phyloP scores from a whole-genome alignment of 768 basidiomycete genomes.

The Hydnum rufescens region DNA sequence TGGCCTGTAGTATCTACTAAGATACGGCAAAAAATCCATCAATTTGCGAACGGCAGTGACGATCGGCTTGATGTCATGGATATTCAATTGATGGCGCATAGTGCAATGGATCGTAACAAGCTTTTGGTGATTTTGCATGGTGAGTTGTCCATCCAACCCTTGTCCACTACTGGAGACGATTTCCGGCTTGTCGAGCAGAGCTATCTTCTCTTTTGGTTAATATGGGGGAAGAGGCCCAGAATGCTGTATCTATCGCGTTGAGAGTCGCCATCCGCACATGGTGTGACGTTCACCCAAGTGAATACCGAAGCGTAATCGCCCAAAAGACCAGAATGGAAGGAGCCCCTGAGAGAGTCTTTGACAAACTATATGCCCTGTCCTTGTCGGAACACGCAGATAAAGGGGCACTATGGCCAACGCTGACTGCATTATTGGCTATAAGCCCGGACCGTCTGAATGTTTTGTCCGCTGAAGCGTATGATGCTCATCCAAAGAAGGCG shows the following conservation, averaged over 20 bases:
- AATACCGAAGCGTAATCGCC: slow-evolving; percentile 55
- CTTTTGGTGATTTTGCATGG: slow-evolving; percentile 55
- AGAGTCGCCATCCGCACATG: slow-evolving; percentile 78
- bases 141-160: slow-evolving; percentile 17
- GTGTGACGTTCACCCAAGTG: slow-evolving; percentile 57
- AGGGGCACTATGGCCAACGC: slow-evolving; percentile 57
- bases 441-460: slow-evolving; percentile 57
- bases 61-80: slow-evolving; percentile 61
- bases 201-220: slow-evolving; percentile 64
- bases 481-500: neutral
- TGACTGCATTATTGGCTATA: slow-evolving; percentile 52
- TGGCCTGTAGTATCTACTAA: slow-evolving; percentile 61
- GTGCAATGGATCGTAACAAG: slow-evolving; percentile 47
- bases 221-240: slow-evolving; percentile 55
- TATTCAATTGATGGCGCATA: slow-evolving; percentile 56
- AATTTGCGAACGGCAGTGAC: slow-evolving; percentile 36
- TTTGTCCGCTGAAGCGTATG: slow-evolving; percentile 8
- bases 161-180: neutral
- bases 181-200: slow-evolving; percentile 25
- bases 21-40: slow-evolving; percentile 47
- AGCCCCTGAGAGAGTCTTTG: slow-evolving; percentile 71
- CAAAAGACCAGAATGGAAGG: slow-evolving; percentile 51
- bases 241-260: slow-evolving; percentile 49
- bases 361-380: slow-evolving; percentile 37
- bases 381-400: slow-evolving; percentile 16